A percentile compares a stretch with the other conserved stretches of the same genome.
phyloP scores from a whole-genome alignment of 2,329 filamentous ascomycete species.

The Apiospora marii region DNA sequence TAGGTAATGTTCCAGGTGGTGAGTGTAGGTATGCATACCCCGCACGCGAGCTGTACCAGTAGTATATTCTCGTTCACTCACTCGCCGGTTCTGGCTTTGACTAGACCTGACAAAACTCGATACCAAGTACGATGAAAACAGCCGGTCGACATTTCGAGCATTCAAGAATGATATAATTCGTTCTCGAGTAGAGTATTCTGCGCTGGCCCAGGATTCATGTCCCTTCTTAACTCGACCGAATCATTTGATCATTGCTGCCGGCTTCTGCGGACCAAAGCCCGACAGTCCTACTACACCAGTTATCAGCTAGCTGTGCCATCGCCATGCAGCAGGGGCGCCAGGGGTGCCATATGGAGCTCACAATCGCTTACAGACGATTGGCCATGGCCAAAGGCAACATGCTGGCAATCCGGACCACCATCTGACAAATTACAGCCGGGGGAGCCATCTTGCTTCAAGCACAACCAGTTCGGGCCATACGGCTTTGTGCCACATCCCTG shows the following conservation, averaged over 20 bases:
- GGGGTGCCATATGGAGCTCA: background rate
- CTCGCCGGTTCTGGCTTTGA: background rate
- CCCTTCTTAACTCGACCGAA: background rate
- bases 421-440: slow-evolving; percentile 4
- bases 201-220: background rate
- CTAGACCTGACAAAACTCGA: background rate
- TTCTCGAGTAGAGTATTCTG: background rate
- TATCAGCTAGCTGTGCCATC: background rate
- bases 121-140: background rate
- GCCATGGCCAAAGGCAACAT: background rate
- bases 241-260: background rate
- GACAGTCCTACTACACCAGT: background rate
- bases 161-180: background rate
- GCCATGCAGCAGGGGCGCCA: background rate
- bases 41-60: background rate
- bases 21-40: background rate
- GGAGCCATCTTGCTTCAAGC: background rate
- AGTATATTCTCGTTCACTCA: background rate
- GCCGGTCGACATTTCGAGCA: background rate
- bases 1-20: background rate
- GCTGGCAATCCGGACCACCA: background rate
- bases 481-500: slow-evolving; percentile 12
- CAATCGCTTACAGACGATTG: background rate
- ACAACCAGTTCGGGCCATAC: slow-evolving; percentile 1
- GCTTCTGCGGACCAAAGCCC: background rate